Conservation (phyloP, 73 alveolate genomes). For the Paramecium pentaurelia region DNA sequence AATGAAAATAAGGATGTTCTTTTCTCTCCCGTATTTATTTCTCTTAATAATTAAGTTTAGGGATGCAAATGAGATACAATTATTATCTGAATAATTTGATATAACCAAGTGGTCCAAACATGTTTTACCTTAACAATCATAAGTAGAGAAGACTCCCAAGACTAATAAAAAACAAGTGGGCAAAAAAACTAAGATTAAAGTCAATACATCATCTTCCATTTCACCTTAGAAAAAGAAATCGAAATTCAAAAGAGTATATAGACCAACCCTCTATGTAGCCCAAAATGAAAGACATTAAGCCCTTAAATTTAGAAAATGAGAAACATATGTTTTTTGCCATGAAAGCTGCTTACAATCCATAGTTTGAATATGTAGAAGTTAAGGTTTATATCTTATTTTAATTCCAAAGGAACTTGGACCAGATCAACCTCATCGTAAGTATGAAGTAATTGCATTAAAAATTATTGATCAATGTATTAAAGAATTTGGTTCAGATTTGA, state of each 20-base stretch:
- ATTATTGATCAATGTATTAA: slow-evolving; percentile 69
- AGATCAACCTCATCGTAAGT: slow-evolving; percentile 58
- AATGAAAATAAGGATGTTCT: not conserved
- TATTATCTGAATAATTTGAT: not conserved
- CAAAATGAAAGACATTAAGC: slow-evolving; percentile 53
- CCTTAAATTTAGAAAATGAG: slow-evolving; percentile 68
- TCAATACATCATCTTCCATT: not conserved
- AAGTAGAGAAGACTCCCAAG: not conserved
- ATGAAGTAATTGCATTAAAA: slow-evolving; percentile 61
- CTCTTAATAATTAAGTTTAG: not conserved
- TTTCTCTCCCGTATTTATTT: not conserved
- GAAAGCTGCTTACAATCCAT: slow-evolving; percentile 69
- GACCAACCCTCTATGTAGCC: not conserved
- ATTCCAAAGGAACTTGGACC: not conserved
- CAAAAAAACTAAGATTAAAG: not conserved
- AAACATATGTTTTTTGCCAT: slow-evolving; percentile 72
- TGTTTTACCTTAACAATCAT: not conserved
- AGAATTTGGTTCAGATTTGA: slow-evolving; percentile 69
- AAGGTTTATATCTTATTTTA: not conserved
- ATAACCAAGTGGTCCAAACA: slow-evolving; percentile 18
- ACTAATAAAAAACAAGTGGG: not conserved
- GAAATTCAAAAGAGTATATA: not conserved
- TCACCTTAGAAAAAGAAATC: slow-evolving; percentile 26
- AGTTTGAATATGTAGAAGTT: slow-evolving; percentile 68
- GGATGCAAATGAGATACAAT: not conserved